Conservation (phyloP, 805 yeast genomes). For the Cyberlindnera maclurae region DNA sequence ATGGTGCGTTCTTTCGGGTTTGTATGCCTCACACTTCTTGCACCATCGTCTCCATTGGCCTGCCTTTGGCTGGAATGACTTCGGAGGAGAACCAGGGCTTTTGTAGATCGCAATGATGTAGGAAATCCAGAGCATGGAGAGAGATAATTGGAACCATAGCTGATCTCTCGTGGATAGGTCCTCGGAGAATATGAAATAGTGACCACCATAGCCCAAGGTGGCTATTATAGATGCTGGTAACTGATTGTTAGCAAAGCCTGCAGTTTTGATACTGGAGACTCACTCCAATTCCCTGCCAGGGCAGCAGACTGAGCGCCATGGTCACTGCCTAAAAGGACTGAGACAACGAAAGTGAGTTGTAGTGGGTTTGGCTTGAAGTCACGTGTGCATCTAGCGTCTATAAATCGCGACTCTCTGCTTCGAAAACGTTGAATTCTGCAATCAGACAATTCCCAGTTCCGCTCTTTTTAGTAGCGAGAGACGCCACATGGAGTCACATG, state of each 20-base stretch:
- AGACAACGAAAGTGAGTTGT: no score
- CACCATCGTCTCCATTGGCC: slow-evolving; percentile 66
- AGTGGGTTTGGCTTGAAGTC: neutral
- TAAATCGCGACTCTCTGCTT: no score
- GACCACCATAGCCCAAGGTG: slow-evolving; percentile 55
- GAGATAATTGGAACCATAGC: slow-evolving; percentile 37
- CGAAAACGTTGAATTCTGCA: no score
- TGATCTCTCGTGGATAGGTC: slow-evolving; percentile 35
- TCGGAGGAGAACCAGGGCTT: slow-evolving; percentile 65
- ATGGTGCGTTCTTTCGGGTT: slow-evolving; percentile 84
- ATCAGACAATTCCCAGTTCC: no score
- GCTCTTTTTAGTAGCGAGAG: no score
- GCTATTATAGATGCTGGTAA: slow-evolving; percentile 61
- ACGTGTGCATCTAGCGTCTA: no score
- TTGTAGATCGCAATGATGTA: slow-evolving; percentile 61
- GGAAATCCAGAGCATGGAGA: slow-evolving; percentile 63
- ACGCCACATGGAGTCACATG: no score
- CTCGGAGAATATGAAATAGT: slow-evolving; percentile 44
- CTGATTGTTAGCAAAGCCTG: slow-evolving; percentile 23
- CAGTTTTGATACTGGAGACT: neutral
- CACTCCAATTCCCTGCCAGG: slow-evolving; percentile 18
- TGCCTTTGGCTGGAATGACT: slow-evolving; percentile 32
- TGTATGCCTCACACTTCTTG: slow-evolving; percentile 59
- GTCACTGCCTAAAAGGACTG: no score
- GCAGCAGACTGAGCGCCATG: slow-evolving; percentile 10